Evolutionary conservation across 2,329 filamentous ascomycete species (phyloP).

Genomic region (Pyricularia sp.): DNA sequence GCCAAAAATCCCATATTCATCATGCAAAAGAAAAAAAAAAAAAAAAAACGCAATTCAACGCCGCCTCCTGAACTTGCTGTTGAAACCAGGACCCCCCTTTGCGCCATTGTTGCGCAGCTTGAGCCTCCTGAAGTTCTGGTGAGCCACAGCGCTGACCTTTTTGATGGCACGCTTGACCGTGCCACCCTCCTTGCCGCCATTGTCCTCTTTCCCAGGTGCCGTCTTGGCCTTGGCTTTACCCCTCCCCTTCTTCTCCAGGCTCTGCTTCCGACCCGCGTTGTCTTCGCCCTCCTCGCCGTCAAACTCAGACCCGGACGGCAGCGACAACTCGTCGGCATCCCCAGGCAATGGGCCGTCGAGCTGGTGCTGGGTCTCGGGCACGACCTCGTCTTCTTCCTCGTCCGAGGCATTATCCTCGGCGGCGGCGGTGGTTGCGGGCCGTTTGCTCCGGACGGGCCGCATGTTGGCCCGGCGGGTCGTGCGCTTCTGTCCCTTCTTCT

Average conservation of each 20-base stretch:
- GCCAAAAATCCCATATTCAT: background rate
- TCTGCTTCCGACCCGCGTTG: conserved; percentile 14
- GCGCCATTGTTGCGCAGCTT: conserved; percentile 50
- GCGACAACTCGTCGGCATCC: conserved; percentile 19
- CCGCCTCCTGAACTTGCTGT: conserved; percentile 48
- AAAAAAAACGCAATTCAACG: conserved; percentile 14
- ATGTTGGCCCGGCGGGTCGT: conserved; percentile 64
- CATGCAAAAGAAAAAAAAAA: background rate
- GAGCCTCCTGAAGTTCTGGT: conserved; percentile 57
- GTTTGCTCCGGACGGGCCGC: conserved; percentile 39
- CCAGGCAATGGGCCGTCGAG: conserved; percentile 6
- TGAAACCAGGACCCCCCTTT: conserved; percentile 50
- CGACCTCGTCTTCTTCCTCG: conserved; percentile 26
- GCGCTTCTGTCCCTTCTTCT: conserved; percentile 78
- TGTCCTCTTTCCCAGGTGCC: conserved; percentile 18
- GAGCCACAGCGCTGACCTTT: conserved; percentile 55
- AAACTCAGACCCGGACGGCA: conserved; percentile 30
- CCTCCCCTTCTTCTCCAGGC: conserved; percentile 16
- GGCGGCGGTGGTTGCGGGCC: conserved; percentile 25
- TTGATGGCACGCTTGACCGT: conserved; percentile 40
- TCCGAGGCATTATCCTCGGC: conserved; percentile 19
- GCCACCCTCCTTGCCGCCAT: conserved; percentile 14
- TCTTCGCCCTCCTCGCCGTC: conserved; percentile 23
- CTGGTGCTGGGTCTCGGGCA: conserved; percentile 26
- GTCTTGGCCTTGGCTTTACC: conserved; percentile 18